Evolutionary conservation across 2,329 filamentous ascomycete genomes (phyloP).

Genomic region (Sarocladiaceae sp.): DNA sequence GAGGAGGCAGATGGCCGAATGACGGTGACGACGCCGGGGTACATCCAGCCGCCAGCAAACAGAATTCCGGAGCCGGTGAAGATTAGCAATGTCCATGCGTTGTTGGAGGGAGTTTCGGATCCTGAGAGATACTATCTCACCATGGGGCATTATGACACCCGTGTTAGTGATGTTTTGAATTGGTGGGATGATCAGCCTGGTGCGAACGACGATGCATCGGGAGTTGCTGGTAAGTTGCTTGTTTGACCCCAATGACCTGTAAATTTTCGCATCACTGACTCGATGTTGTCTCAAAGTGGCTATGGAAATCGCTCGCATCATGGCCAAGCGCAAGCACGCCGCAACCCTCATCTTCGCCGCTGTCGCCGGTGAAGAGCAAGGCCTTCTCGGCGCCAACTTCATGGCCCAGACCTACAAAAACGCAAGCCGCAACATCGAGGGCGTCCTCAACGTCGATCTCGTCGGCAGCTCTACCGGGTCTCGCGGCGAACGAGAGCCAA

Average conservation of each 20-base stretch:
- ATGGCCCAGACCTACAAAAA: constrained; percentile 47
- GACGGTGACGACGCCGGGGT: constrained; percentile 42
- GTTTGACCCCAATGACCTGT: not conserved
- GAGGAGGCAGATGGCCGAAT: constrained; percentile 41
- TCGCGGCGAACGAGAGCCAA: constrained; percentile 37
- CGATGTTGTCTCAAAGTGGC: constrained; percentile 31
- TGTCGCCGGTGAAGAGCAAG: constrained; percentile 52
- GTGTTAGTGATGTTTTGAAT: constrained; percentile 43
- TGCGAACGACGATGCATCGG: constrained; percentile 51
- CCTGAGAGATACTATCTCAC: constrained; percentile 45
- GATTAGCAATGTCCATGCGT: constrained; percentile 48
- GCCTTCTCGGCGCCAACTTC: constrained; percentile 43
- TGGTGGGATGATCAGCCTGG: constrained; percentile 47
- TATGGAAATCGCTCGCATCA: constrained; percentile 48
- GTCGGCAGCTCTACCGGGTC: constrained; percentile 44
- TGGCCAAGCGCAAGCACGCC: constrained; percentile 38
- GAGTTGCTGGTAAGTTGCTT: constrained; percentile 27
- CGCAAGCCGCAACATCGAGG: constrained; percentile 46
- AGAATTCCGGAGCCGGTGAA: constrained; percentile 44
- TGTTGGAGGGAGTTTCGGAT: constrained; percentile 40
- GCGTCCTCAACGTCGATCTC: constrained; percentile 53
- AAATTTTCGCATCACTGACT: not conserved
- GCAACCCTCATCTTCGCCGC: constrained; percentile 51
- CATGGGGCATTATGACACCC: constrained; percentile 50
- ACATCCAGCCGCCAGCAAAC: constrained; percentile 39